Base-by-base conservation (phyloP, 208 protist species). In the Novymonas esmeraldas region DNA sequence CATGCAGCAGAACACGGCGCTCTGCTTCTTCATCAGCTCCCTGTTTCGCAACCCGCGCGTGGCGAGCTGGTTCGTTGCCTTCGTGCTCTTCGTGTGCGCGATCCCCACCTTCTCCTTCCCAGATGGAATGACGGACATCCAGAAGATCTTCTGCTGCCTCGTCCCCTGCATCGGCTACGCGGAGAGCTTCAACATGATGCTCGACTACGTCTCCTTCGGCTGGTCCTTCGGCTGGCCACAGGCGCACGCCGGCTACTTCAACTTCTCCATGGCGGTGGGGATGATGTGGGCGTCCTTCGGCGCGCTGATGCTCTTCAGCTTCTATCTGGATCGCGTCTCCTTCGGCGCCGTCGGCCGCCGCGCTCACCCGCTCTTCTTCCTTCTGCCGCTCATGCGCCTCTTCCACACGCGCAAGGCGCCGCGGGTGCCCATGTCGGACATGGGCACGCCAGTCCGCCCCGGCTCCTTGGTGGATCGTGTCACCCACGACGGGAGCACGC, bases 311-410 rank as follows among this genome's bases (percentile, higher is more conserved):
- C 52, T 93, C 24, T 64, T 97, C 31, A 81, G 78, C 51, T 79
- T 83, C 28, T 97, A 97, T 75, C 65, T 97, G 11, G 89, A 97
- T 71, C 84, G 78, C 56, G 89, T 97, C 45, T 64, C 87, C 52
- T 89, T 87, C 24, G 77, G 73, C 36, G 73, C 78, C 0, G 81
- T 90, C 55, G 89, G 89, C 28, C 73, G 78, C 49, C 70, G 71
- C 36, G 67, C 64, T 49, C 73, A 87, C 65, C 85, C 84, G 54
- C 68, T 92, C 33, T 95, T 97, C 65, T 97, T 91, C 66, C 62
- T 93, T 38, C 59, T 64, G 36, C 62, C 72, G 28, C 70, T 92
- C 22, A 46, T 75, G 33, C 73, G 74, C n/a, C 69, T 54, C 45
- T 87, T 81, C 58, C 71, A 57, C 59, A 81, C 69, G 64, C 46